A percentile compares a stretch with the other conserved stretches of the same genome.
Conservation (phyloP, 768 basidiomycete genomes). For the Russula sp. region DNA sequence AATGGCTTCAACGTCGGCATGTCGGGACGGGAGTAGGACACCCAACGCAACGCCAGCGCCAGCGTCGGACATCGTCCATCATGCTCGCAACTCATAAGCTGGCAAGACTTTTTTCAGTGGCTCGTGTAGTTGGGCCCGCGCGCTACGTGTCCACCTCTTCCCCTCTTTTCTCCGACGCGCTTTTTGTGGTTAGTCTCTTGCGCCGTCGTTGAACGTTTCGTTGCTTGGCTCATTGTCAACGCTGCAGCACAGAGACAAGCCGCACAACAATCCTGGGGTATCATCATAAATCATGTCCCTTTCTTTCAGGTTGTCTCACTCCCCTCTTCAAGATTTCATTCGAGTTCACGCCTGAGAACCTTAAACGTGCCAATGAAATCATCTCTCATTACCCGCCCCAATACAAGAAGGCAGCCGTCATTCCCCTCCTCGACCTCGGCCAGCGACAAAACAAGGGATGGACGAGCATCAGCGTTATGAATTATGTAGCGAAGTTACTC, state of each 20-base stretch:
- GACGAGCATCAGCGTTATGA: constrained; percentile 99
- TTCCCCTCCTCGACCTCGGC: constrained; percentile 91
- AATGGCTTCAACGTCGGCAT: background rate
- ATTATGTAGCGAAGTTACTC: constrained; percentile 88
- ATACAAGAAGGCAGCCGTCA: constrained; percentile 98
- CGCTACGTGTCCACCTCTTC: constrained; percentile 34
- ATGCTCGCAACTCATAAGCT: constrained; percentile 15
- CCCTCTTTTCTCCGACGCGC: constrained; percentile 63
- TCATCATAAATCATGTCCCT: constrained; percentile 6
- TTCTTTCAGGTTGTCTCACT: background rate
- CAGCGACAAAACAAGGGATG: constrained; percentile 98
- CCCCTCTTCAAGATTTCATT: constrained; percentile 67
- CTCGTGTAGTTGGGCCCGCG: constrained; percentile 2
- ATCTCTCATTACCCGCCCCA: constrained; percentile 92
- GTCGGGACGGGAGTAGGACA: background rate
- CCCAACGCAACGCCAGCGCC: background rate
- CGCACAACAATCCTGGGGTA: constrained; percentile 90
- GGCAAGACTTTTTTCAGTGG: constrained; percentile 6
- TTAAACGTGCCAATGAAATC: constrained; percentile 81
- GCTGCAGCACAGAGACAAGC: constrained; percentile 84
- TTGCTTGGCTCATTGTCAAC: constrained; percentile 20
- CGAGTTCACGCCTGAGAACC: constrained; percentile 72
- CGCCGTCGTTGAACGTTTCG: constrained; percentile 6
- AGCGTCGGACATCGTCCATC: background rate
- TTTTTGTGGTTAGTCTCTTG: constrained; percentile 66